These are phyloP conservation scores for Colletotrichum musicola DNA, from an alignment of 2,329 filamentous ascomycete species.

Conservation along the genomic window DNA sequence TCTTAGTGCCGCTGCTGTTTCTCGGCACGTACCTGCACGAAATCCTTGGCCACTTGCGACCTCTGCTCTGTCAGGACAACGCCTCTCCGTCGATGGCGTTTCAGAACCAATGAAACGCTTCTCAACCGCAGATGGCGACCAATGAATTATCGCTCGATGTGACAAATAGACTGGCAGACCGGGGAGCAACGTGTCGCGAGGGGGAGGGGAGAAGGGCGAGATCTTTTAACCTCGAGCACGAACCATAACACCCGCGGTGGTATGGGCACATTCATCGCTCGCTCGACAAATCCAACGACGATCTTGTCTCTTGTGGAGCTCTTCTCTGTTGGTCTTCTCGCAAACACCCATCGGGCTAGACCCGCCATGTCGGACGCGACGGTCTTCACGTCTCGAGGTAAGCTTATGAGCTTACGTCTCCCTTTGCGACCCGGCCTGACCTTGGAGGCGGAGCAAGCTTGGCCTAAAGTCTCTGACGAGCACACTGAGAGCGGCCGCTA, in stretches of 20 bases:
- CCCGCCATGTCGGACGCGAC: slow-evolving; percentile 12
- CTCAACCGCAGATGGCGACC: slow-evolving; percentile 4
- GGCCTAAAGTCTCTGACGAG: slow-evolving; percentile 31
- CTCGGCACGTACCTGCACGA: slow-evolving; percentile 21
- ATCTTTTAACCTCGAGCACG: slow-evolving; percentile 3
- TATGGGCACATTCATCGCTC: too few species aligned
- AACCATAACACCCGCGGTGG: background rate
- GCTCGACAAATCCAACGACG: too few species aligned
- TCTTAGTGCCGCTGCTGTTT: slow-evolving; percentile 27
- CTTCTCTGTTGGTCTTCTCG: slow-evolving; percentile 2
- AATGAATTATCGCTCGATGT: background rate
- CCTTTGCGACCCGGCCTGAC: slow-evolving; percentile 19
- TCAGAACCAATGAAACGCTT: slow-evolving; percentile 29
- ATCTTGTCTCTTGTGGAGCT: too few species aligned
- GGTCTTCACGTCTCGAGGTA: slow-evolving; percentile 17
- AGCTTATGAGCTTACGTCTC: slow-evolving; percentile 39
- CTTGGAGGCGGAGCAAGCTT: slow-evolving; percentile 26
- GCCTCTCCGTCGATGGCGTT: slow-evolving; percentile 20
- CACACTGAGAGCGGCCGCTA: slow-evolving; percentile 14
- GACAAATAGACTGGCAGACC: background rate
- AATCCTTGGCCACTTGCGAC: slow-evolving; percentile 22
- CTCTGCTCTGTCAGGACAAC: slow-evolving; percentile 27
- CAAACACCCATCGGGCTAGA: background rate
- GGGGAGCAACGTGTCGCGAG: background rate
- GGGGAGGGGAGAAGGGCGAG: background rate